Conservation (phyloP, 1,139 yeast genomes). For the Magnusiomyces suaveolens region DNA sequence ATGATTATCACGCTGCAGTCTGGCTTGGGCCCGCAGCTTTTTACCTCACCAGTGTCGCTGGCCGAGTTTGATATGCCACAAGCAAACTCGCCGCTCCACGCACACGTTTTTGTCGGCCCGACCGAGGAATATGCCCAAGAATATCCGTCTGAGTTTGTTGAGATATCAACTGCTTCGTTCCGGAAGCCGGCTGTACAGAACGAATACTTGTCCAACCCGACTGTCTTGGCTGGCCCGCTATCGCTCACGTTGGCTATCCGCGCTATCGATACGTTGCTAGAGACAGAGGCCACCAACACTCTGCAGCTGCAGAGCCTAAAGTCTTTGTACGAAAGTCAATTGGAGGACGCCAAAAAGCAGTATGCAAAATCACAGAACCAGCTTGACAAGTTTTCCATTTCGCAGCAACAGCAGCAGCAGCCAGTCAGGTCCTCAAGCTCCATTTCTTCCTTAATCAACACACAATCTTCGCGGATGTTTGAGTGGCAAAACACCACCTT, state of each 20-base stretch:
- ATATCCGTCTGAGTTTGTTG: constrained; percentile 11
- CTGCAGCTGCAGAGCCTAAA: not conserved
- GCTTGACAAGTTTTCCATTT: not conserved
- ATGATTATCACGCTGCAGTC: not conserved
- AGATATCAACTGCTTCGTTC: constrained; percentile 13
- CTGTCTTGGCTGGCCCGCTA: not conserved
- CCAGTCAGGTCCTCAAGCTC: not conserved
- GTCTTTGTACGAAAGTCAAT: not conserved
- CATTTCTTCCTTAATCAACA: not conserved
- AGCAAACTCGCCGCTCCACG: not conserved
- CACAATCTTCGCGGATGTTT: too few relatives aligned
- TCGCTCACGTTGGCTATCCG: not conserved
- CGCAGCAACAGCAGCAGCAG: not conserved
- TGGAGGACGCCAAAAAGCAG: not conserved
- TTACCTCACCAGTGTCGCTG: constrained; percentile 2
- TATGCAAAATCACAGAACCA: not conserved
- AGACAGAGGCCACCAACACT: not conserved
- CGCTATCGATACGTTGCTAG: not conserved
- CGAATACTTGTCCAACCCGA: not conserved
- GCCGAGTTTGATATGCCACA: constrained; percentile 4
- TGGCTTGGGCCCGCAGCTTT: not conserved
- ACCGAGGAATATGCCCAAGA: constrained; percentile 9
- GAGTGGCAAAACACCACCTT: not conserved
- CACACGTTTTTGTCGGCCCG: constrained; percentile 9
- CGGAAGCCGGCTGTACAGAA: not conserved